phyloP scores from a whole-genome alignment of 192 early-diverging fungal species.

The Linnemannia zychae region DNA sequence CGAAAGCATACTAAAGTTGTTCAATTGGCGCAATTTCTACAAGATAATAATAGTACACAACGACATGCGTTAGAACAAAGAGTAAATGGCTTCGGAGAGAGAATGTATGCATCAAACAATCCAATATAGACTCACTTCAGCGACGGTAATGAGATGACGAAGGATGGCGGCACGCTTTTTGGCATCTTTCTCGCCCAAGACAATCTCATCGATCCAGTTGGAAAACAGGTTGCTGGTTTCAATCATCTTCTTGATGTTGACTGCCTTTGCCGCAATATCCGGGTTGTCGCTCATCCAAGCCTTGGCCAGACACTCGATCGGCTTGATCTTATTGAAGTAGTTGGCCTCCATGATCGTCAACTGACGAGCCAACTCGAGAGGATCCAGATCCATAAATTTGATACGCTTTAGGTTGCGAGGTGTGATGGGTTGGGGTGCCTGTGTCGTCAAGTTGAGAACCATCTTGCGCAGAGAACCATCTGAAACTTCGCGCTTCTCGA shows the following conservation, averaged over 20 bases:
- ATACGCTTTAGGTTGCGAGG: conserved; percentile 85
- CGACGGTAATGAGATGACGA: conserved; percentile 89
- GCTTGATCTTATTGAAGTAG: conserved; percentile 85
- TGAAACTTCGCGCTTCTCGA: conserved; percentile 79
- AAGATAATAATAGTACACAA: not conserved
- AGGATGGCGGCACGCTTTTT: conserved; percentile 83
- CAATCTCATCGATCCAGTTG: conserved; percentile 87
- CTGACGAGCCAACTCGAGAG: conserved; percentile 94
- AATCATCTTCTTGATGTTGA: conserved; percentile 92
- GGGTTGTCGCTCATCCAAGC: conserved; percentile 81
- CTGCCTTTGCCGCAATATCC: conserved; percentile 73
- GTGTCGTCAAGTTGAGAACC: conserved; percentile 71
- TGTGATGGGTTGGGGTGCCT: conserved; percentile 83
- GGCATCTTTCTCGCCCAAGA: conserved; percentile 84
- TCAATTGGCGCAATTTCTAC: conserved; percentile 82
- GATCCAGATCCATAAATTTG: conserved; percentile 89
- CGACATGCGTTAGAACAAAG: not conserved
- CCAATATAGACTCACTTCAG: conserved; percentile 63
- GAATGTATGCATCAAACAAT: not conserved
- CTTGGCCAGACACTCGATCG: conserved; percentile 90
- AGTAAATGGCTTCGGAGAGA: not conserved
- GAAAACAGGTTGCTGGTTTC: conserved; percentile 82
- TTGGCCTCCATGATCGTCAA: conserved; percentile 94
- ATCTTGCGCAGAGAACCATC: conserved; percentile 72
- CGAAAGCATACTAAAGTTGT: conserved; percentile 97